Conservation (phyloP, 2,329 filamentous ascomycete genomes). For the Aureobasidium sp. region DNA sequence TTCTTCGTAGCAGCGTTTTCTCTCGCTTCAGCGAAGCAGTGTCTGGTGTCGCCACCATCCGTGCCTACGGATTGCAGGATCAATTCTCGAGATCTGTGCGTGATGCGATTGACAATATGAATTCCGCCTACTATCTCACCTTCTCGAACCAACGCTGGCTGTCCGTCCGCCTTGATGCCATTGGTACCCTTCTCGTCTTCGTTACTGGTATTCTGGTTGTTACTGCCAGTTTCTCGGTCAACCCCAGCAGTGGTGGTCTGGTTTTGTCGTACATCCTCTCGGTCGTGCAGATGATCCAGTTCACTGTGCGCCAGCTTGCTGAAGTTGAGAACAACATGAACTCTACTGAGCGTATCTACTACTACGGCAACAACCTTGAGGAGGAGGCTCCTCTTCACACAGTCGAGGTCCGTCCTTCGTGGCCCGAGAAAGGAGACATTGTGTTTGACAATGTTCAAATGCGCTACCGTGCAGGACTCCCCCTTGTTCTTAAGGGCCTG, state of each 20-base stretch:
- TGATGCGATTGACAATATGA: slow-evolving; percentile 78
- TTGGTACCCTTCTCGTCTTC: slow-evolving; percentile 80
- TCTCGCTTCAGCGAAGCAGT: slow-evolving; percentile 87
- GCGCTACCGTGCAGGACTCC: slow-evolving; percentile 45
- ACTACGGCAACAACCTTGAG: slow-evolving; percentile 81
- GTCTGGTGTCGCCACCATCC: slow-evolving; percentile 73
- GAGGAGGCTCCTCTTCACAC: slow-evolving; percentile 83
- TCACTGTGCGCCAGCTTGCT: slow-evolving; percentile 85
- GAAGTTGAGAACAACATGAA: slow-evolving; percentile 99
- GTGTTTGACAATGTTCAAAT: slow-evolving; percentile 45
- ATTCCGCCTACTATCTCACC: slow-evolving; percentile 88
- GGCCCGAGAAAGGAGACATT: slow-evolving; percentile 78
- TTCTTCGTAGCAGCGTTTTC: slow-evolving; percentile 81
- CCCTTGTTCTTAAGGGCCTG: slow-evolving; percentile 44
- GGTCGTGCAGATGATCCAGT: slow-evolving; percentile 94
- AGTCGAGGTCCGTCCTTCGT: slow-evolving; percentile 59
- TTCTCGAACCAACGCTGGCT: slow-evolving; percentile 96
- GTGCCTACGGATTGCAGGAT: slow-evolving; percentile 76
- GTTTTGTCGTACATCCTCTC: slow-evolving; percentile 89
- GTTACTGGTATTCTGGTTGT: slow-evolving; percentile 84
- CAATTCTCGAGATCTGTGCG: slow-evolving; percentile 67
- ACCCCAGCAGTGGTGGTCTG: slow-evolving; percentile 76
- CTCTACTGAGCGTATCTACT: slow-evolving; percentile 81
- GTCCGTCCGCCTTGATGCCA: slow-evolving; percentile 72
- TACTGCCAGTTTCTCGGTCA: slow-evolving; percentile 78